A percentile compares a stretch with the other conserved stretches of the same genome.
phyloP scores from a whole-genome alignment of 352 stramenopile species.

The Thalassiosira pacifica region DNA sequence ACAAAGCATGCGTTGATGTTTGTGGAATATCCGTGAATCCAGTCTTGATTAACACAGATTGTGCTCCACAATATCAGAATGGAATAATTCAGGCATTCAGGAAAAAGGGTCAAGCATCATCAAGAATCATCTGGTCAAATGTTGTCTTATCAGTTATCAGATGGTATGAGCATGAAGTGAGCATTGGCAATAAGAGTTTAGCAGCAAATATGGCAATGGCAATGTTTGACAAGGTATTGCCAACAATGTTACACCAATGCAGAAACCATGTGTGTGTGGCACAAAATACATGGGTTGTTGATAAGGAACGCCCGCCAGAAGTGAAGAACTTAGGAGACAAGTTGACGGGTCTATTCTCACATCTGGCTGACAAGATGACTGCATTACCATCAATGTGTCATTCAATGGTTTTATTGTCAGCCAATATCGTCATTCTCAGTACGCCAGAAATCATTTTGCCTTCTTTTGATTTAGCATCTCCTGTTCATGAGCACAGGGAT shows the following conservation, averaged over 20 bases:
- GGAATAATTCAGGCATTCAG: background rate
- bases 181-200: background rate
- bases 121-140: background rate
- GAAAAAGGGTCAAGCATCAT: background rate
- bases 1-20: background rate
- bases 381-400: background rate
- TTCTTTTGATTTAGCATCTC: background rate
- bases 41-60: background rate
- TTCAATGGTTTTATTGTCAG: background rate
- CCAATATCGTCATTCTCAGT: background rate
- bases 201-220: background rate
- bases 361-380: background rate
- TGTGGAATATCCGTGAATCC: no score
- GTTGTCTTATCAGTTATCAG: background rate
- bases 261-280: background rate
- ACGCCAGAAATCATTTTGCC: background rate
- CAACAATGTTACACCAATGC: background rate
- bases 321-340: background rate
- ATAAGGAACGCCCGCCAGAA: background rate
- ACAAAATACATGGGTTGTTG: background rate
- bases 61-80: background rate
- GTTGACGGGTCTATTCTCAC: background rate
- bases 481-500: background rate
- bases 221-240: background rate
- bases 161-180: background rate